Percentiles rank a stretch among this genome's conserved stretches.
These are phyloP conservation scores for Phaeoacremonium minimum DNA, from an alignment of 2,329 filamentous ascomycete species.

Conservation along the genomic window DNA sequence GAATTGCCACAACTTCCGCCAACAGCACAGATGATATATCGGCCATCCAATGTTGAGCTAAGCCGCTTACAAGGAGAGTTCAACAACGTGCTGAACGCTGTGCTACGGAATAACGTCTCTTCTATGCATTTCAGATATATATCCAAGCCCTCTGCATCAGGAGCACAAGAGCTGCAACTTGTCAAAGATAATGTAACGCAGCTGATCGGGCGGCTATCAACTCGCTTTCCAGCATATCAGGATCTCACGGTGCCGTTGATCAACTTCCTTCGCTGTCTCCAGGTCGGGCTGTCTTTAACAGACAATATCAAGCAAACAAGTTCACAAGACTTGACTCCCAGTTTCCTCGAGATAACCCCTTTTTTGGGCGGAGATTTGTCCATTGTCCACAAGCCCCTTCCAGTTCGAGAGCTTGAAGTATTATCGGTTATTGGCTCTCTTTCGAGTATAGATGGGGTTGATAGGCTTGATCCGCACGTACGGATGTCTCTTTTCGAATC, in stretches of 20 bases:
- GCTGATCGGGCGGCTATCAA: constrained; percentile 65
- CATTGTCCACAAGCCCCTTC: constrained; percentile 14
- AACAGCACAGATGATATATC: constrained; percentile 62
- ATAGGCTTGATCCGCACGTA: constrained; percentile 31
- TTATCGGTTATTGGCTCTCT: constrained; percentile 42
- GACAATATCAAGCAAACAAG: constrained; percentile 37
- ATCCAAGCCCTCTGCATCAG: constrained; percentile 20
- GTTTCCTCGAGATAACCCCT: constrained; percentile 43
- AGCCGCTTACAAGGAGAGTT: constrained; percentile 78
- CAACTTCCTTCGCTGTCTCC: constrained; percentile 74
- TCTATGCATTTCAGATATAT: constrained; percentile 28
- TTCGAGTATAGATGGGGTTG: constrained; percentile 42
- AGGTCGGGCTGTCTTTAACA: constrained; percentile 67
- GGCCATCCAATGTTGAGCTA: constrained; percentile 66
- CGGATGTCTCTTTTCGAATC: constrained; percentile 58
- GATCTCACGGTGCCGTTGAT: constrained; percentile 77
- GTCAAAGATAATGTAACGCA: constrained; percentile 57
- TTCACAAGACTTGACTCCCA: constrained; percentile 20
- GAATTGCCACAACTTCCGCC: constrained; percentile 64
- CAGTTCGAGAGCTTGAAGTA: constrained; percentile 39
- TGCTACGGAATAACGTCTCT: constrained; percentile 44
- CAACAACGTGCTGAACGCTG: constrained; percentile 65
- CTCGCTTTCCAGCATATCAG: constrained; percentile 73
- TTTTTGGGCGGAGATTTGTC: constrained; percentile 48
- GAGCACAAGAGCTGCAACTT: constrained; percentile 41